A percentile compares a stretch with the other conserved stretches of the same genome.
These are phyloP conservation scores for Seiridium unicorne DNA, from an alignment of 2,329 filamentous ascomycete species.

Conservation along the genomic window DNA sequence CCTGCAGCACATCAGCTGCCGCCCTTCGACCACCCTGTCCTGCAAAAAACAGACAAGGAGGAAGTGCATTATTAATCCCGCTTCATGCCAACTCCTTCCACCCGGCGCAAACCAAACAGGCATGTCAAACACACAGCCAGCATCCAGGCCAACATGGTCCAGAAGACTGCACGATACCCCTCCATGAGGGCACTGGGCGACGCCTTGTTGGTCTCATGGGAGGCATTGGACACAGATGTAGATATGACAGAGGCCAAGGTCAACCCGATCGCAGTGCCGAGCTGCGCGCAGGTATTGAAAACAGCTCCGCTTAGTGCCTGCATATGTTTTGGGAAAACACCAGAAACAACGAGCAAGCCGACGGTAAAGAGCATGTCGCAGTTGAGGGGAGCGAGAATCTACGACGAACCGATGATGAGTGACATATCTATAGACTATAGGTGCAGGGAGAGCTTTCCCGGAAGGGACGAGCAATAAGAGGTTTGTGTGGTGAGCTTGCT, in stretches of 20 bases:
- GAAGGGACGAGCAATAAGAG: too few species aligned
- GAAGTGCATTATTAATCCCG: background rate
- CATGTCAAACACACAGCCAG: background rate
- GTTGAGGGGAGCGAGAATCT: background rate
- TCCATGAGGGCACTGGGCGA: constrained; percentile 8
- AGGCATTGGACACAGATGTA: constrained; percentile 3
- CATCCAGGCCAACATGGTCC: constrained; percentile 4
- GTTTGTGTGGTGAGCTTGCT: background rate
- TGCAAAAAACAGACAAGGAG: background rate
- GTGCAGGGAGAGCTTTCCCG: background rate
- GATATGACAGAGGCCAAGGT: constrained; percentile 8
- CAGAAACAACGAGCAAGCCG: background rate
- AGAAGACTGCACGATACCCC: constrained; percentile 11
- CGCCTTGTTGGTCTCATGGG: background rate
- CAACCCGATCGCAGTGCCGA: constrained; percentile 10
- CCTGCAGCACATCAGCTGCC: too few species aligned
- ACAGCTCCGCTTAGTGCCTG: constrained; percentile 10
- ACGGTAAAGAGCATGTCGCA: constrained; percentile 1
- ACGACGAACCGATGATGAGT: too few species aligned
- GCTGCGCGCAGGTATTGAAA: constrained; percentile 12
- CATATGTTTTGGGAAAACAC: constrained; percentile 9
- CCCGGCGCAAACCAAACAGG: background rate
- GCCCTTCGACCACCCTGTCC: too few species aligned
- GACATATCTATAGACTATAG: too few species aligned
- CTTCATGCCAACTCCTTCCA: background rate